Evolutionary conservation across 208 protist genomes (phyloP), one percentile per base, ranked within the genome.

Genomic region (Acanthamoeba rhysodes): DNA sequence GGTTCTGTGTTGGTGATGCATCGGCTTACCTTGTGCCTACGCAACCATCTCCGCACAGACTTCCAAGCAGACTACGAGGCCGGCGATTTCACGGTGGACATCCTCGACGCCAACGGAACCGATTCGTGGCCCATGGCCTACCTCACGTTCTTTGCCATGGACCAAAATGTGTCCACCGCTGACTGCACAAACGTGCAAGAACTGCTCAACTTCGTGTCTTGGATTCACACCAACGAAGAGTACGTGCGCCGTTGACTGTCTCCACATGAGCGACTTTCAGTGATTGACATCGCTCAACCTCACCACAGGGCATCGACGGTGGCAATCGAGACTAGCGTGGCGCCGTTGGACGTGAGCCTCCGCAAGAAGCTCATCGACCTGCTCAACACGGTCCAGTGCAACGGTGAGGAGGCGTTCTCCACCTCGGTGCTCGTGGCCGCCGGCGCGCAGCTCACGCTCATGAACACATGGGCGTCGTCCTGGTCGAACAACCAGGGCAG

Each of bases 201-300:
- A 34, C 80, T 88, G 45, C 50, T 88, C 50, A 41, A 32, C 53
- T 88, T 88, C 27, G 45, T 57, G 24, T 53, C 80, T 4, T 88
- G 80, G 80, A 62, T 88, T n/a, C 50, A 88, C 80, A 88, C 50
- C n/a, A 88, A 88, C 34, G 53, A 88, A 2, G n/a, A 88, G 80
- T 88, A 24, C 45, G 50, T 64, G 50, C 0, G n/a, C 50, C 5
- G 14, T 84, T n/a, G 34, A 18, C 68, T 76, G 12, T 37, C 14
- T 18, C 12, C 41, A 22, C 29, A 53, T 82, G 12, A 27, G 34
- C 37, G 27, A 14, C 9, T 70, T 24, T 10, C 27, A 10, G 9
- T 70, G 64, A 70, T 70, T 20, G 72, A 68, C 24, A 22, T 68
- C 29, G 20, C 0, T 29, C 24, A 22, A 29, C 24, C 66, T n/a